Conservation (phyloP, 2,329 filamentous ascomycete species). For the Colletotrichum echinochloae region DNA sequence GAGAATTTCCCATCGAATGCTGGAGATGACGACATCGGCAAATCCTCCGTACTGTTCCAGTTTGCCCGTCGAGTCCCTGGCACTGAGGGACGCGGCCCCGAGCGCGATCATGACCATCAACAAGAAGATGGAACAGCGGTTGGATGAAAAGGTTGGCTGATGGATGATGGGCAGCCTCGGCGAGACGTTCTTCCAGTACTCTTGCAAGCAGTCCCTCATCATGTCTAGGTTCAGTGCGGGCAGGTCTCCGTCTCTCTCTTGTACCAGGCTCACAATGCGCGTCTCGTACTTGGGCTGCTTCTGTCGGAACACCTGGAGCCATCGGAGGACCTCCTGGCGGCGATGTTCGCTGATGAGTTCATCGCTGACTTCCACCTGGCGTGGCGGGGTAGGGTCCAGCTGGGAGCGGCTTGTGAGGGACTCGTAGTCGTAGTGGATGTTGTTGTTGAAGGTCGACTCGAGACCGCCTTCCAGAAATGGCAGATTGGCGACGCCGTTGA, state of each 20-base stretch:
- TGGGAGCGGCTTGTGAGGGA: slow-evolving; percentile 61
- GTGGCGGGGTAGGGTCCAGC: slow-evolving; percentile 57
- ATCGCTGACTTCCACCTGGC: slow-evolving; percentile 54
- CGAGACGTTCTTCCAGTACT: slow-evolving; percentile 89
- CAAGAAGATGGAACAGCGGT: slow-evolving; percentile 81
- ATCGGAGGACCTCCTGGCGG: slow-evolving; percentile 58
- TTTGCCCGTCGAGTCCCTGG: slow-evolving; percentile 67
- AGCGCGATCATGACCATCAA: slow-evolving; percentile 86
- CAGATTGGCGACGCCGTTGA: slow-evolving; percentile 55
- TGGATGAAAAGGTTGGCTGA: slow-evolving; percentile 85
- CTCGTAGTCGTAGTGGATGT: slow-evolving; percentile 64
- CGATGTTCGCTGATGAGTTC: slow-evolving; percentile 59
- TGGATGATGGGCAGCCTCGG: slow-evolving; percentile 89
- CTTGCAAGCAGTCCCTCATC: slow-evolving; percentile 86
- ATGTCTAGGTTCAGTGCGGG: slow-evolving; percentile 76
- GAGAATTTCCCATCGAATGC: slow-evolving; percentile 85
- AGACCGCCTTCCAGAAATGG: slow-evolving; percentile 63
- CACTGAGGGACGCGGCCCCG: slow-evolving; percentile 83
- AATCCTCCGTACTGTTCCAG: slow-evolving; percentile 59
- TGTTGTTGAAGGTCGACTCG: slow-evolving; percentile 64
- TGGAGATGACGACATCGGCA: slow-evolving; percentile 73
- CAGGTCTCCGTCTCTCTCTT: slow-evolving; percentile 56
- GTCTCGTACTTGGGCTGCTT: slow-evolving; percentile 57
- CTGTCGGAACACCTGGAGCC: slow-evolving; percentile 57
- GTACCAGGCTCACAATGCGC: slow-evolving; percentile 44